Evolutionary conservation across 2,329 filamentous ascomycete genomes (phyloP), one percentile per base, ranked within the genome.

Genomic region (Podosphaera leucotricha): DNA sequence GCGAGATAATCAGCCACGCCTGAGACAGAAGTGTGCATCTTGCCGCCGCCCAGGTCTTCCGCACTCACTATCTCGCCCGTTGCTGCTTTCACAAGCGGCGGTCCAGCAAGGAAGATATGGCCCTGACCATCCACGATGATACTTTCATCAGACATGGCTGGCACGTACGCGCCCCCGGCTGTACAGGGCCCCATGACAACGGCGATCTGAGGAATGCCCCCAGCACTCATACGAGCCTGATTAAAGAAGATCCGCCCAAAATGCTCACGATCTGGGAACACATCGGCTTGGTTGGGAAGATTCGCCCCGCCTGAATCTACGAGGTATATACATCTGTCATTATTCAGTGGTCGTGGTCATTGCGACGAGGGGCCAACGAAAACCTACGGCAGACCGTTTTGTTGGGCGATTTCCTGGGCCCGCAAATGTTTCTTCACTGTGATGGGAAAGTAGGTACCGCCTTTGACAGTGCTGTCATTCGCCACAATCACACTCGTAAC

Each of bases 111-210:
- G 66, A 95, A 98, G 58, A 98, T 93, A 52, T 92, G 86, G n/a
- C 87, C 87, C 60, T 94, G 86, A 43, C 86, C 80, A 56, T 84
- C 76, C 35, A 95, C 90, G 50, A 98, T 95, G 61, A 98, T 94
- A 58, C 76, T 85, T 67, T 95, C 90, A 59, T 95, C 90, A 48
- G 81, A 87, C 87, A 98, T 95, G 55, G 83, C 84, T 10, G 87
- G 87, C 10, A 95, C 86, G 59, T 98, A 95, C 20, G 87, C 87
- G 41, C 87, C 87, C 43, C 87, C 87, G 1, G 87, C 87, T 0
- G 90, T 98, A 63, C 90, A 98, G 38, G 87, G 82, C 0, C 87
- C 87, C 87, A 98, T 94, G 40, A 98, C 87, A 2, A 94, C 84
- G 8, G 83, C 78, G 53, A 98, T 80, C 58, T 95, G 87, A 1